phyloP scores from a whole-genome alignment of 2,329 filamentous ascomycete species.

The Plenodomus tracheiphilus region DNA sequence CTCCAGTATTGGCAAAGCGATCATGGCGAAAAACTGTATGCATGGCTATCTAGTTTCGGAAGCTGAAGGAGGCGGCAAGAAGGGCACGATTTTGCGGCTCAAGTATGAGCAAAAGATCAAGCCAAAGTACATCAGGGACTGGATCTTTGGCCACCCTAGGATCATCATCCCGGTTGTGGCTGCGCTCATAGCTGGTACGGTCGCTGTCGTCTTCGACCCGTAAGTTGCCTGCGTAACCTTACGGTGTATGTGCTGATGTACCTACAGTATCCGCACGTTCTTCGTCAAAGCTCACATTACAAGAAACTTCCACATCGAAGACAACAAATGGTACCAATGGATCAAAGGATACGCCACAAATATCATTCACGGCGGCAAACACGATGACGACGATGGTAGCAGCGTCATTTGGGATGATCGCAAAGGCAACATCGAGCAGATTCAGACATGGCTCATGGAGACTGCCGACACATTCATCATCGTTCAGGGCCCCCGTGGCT shows the following conservation, averaged over 20 bases:
- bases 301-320: slow-evolving; percentile 71
- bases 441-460: slow-evolving; percentile 85
- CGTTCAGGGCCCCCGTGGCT: slow-evolving; percentile 87
- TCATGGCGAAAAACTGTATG: slow-evolving; percentile 90
- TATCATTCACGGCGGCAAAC: slow-evolving; percentile 62
- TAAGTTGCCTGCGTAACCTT: slow-evolving; percentile 20
- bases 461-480: slow-evolving; percentile 91
- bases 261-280: slow-evolving; percentile 72
- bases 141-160: slow-evolving; percentile 81
- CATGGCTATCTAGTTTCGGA: slow-evolving; percentile 78
- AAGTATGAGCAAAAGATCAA: slow-evolving; percentile 82
- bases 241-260: slow-evolving; percentile 5
- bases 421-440: slow-evolving; percentile 76
- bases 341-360: slow-evolving; percentile 73
- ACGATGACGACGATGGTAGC: slow-evolving; percentile 66
- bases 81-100: slow-evolving; percentile 75
- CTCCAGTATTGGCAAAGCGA: slow-evolving; percentile 69
- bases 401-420: slow-evolving; percentile 86
- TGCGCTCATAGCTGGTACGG: slow-evolving; percentile 80
- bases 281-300: slow-evolving; percentile 90
- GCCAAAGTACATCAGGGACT: slow-evolving; percentile 79
- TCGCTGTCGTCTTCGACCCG: slow-evolving; percentile 83
- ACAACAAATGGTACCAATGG: slow-evolving; percentile 78
- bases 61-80: slow-evolving; percentile 70
- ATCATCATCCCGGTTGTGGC: slow-evolving; percentile 84